A percentile compares a stretch with the other conserved stretches of the same genome.
These are phyloP conservation scores for Hemisphaericaspora nanyangensis DNA, from an alignment of 805 yeast genomes.

Conservation along the genomic window DNA sequence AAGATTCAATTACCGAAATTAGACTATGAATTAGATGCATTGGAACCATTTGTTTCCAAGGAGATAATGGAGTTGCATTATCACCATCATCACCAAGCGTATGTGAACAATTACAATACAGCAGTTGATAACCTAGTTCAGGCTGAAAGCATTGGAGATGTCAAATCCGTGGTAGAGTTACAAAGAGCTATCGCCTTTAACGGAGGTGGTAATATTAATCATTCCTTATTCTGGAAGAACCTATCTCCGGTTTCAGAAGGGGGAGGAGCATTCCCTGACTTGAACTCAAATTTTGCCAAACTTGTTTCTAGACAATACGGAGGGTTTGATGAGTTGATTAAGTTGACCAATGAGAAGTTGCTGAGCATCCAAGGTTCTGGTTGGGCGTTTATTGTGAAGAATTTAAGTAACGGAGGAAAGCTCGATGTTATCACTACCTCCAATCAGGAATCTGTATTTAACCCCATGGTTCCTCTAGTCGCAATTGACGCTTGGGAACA, in stretches of 20 bases:
- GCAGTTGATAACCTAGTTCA: slow-evolving; percentile 71
- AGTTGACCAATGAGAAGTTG: slow-evolving; percentile 52
- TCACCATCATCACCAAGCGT: slow-evolving; percentile 89
- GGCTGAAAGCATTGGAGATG: slow-evolving; percentile 58
- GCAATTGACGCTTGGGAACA: slow-evolving; percentile 98
- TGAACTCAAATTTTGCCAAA: slow-evolving; percentile 52
- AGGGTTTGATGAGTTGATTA: slow-evolving; percentile 62
- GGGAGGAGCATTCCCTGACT: slow-evolving; percentile 61
- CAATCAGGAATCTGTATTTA: slow-evolving; percentile 84
- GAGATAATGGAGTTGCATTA: slow-evolving; percentile 84
- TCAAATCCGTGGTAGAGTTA: slow-evolving; percentile 55
- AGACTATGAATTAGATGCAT: slow-evolving; percentile 78
- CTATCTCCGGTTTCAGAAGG: slow-evolving; percentile 71
- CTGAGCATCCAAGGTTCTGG: slow-evolving; percentile 95
- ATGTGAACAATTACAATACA: slow-evolving; percentile 79
- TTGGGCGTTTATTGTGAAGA: slow-evolving; percentile 89
- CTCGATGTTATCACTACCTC: slow-evolving; percentile 76
- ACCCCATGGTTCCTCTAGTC: slow-evolving; percentile 65
- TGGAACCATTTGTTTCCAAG: slow-evolving; percentile 84
- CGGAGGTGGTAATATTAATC: slow-evolving; percentile 90
- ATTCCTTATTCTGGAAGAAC: slow-evolving; percentile 82
- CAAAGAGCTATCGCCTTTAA: slow-evolving; percentile 82
- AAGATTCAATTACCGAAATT: slow-evolving; percentile 76
- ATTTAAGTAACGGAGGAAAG: slow-evolving; percentile 62
- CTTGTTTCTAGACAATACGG: slow-evolving; percentile 67